phyloP scores from a whole-genome alignment of 2,329 filamentous ascomycete genomes.

The Ascochyta viciae-villosae region DNA sequence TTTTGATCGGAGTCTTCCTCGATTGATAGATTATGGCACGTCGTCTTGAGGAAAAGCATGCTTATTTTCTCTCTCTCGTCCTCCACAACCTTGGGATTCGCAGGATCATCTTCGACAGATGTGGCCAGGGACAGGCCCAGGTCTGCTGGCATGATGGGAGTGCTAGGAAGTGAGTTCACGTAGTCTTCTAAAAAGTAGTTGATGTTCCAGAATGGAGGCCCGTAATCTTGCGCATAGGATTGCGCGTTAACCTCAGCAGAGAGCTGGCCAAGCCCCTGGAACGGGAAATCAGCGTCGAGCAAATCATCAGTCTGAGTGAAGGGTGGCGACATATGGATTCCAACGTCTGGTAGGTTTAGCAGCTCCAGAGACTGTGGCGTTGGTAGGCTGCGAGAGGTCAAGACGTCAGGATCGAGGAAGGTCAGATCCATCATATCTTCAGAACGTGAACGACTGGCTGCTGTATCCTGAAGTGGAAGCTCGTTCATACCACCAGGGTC shows the following conservation, averaged over 20 bases:
- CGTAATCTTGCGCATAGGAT: constrained; percentile 15
- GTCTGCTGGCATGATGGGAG: constrained; percentile 12
- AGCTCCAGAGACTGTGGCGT: constrained; percentile 17
- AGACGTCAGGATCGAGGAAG: constrained; percentile 14
- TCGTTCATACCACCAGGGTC: background rate
- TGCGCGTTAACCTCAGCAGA: constrained; percentile 15
- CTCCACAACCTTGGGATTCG: constrained; percentile 2
- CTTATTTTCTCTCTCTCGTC: constrained; percentile 20
- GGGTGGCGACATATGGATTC: background rate
- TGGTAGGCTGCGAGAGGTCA: constrained; percentile 7
- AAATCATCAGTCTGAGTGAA: constrained; percentile 1
- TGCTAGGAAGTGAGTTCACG: constrained; percentile 9
- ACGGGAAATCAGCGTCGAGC: background rate
- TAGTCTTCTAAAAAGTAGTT: constrained; percentile 26
- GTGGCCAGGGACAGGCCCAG: background rate
- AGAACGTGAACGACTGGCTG: background rate
- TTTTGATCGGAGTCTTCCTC: constrained; percentile 72
- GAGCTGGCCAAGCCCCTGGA: constrained; percentile 9
- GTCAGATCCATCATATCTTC: constrained; percentile 15
- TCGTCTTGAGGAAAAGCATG: constrained; percentile 63
- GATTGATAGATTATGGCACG: constrained; percentile 71
- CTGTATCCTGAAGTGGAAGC: background rate
- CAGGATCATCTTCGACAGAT: background rate
- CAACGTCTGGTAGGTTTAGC: constrained; percentile 8
- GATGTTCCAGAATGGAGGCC: constrained; percentile 22